Evolutionary conservation across 257 asterid genomes (phyloP), one percentile per base, ranked within the genome.

Genomic region (Primulina tabacum): DNA sequence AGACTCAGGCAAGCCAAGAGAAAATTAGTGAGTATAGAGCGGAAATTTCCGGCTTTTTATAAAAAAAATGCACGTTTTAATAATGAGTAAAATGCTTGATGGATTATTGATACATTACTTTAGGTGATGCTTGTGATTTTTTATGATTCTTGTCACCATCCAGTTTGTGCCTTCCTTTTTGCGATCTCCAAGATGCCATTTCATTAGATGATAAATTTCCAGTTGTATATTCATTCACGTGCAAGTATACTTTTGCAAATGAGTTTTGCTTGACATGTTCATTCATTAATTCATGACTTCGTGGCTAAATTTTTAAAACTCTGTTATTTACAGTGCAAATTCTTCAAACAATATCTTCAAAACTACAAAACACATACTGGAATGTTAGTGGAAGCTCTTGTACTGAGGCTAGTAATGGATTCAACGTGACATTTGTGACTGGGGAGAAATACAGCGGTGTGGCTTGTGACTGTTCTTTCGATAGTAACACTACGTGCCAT

Each of bases 381-480:
- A 76, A 72, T 70, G 67, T 89, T 68, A 80, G 68, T 10, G 75
- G 53, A 70, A 67, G 56, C 50, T 85, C 96, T 63, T 93, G 99
- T 82, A 69, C 1, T 0, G 79, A 38, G 17, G 56, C 75, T 2
- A 50, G 9, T 12, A 11, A 43, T 32, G 89, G 76, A 63, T 75
- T 89, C 56, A 87, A 90, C 78, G 11, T 0, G 72, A 90, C 85
- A 26, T 1, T 18, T 21, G 9, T 29, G 63, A 28, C 0, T 2
- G 3, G 0, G 0, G 0, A 50, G 0, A 14, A 73, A 38, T 7
- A 50, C 24, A 85, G 95, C 74, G 70, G 60, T 14, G 78, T 87
- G 50, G 67, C 58, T 7, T 93, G 99, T 66, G 76, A 90, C 76
- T 93, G 99, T 78, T 30, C 86, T 35, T 85, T 81, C 75, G 71